Percentiles rank a stretch among this genome's conserved stretches.
Conservation (phyloP, 176 grass and related monocot genomes). For the Triticum dicoccoides region DNA sequence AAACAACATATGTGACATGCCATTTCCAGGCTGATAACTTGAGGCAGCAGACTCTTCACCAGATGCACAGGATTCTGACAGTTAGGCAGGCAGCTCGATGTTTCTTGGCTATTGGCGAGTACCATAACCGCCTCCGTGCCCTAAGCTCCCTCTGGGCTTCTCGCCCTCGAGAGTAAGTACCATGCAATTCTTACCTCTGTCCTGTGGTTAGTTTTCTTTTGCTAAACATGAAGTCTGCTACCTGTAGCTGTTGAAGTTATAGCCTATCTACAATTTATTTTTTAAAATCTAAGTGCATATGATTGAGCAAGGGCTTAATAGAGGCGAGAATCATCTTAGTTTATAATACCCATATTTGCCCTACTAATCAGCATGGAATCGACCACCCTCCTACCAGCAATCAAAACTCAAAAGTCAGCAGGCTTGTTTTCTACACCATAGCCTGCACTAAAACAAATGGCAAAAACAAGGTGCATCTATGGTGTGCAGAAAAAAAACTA, state of each 20-base stretch:
- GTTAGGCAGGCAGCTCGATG: slow-evolving; percentile 71
- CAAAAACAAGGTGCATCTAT: slow-evolving; percentile 19
- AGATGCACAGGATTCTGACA: slow-evolving; percentile 77
- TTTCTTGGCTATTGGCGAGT: slow-evolving; percentile 84
- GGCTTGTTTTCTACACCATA: slow-evolving; percentile 11
- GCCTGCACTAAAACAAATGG: slow-evolving; percentile 1
- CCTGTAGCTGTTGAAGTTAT: slow-evolving; percentile 24
- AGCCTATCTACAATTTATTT: neutral
- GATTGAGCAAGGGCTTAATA: slow-evolving; percentile 17
- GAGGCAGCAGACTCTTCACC: slow-evolving; percentile 89
- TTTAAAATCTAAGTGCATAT: neutral
- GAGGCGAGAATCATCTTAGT: slow-evolving; percentile 15
- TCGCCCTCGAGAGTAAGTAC: slow-evolving; percentile 68
- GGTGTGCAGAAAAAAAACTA: neutral
- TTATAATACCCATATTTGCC: slow-evolving; percentile 25
- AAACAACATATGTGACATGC: neutral
- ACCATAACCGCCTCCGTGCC: slow-evolving; percentile 64
- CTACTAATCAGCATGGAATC: slow-evolving; percentile 39
- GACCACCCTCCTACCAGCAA: slow-evolving; percentile 29
- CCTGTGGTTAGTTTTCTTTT: neutral
- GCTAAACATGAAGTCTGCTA: neutral
- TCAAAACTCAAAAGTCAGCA: slow-evolving; percentile 41
- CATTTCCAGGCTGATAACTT: slow-evolving; percentile 84
- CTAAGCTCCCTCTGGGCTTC: slow-evolving; percentile 85
- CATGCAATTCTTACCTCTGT: neutral